Percentiles rank a stretch among this genome's conserved stretches.
Evolutionary conservation across 805 yeast species (phyloP).

Genomic region (Danielozyma ontarioensis): DNA sequence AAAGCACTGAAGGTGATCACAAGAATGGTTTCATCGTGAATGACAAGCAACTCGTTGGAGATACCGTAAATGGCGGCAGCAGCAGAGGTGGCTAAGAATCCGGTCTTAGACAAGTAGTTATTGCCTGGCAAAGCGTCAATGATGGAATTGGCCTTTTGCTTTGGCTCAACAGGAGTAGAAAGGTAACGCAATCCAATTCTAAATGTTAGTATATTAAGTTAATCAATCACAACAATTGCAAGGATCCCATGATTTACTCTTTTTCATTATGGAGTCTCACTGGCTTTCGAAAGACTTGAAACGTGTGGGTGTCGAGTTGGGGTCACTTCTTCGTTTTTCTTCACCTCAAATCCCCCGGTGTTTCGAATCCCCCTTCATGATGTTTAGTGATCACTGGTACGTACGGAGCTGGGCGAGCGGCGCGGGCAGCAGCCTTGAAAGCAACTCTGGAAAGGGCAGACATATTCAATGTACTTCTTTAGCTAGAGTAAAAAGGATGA

Average conservation of each 20-base stretch:
- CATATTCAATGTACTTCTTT: constrained; percentile 19
- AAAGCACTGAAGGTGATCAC: constrained; percentile 77
- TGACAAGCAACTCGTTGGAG: constrained; percentile 85
- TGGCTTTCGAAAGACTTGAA: neutral
- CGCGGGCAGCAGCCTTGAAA: constrained; percentile 36
- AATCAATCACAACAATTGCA: neutral
- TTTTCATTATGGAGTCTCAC: neutral
- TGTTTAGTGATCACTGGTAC: constrained; percentile 11
- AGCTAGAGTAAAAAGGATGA: constrained; percentile 5
- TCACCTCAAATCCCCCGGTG: no score
- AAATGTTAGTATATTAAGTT: constrained; percentile 27
- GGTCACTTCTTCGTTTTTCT: no score
- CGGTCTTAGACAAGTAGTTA: constrained; percentile 84
- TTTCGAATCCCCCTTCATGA: no score
- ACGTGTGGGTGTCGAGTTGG: no score
- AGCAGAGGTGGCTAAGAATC: constrained; percentile 88
- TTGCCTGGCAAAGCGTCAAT: constrained; percentile 92
- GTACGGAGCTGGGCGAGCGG: constrained; percentile 41
- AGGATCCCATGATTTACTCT: neutral
- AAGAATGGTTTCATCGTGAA: constrained; percentile 91
- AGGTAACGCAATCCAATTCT: constrained; percentile 61
- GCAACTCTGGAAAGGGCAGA: constrained; percentile 42
- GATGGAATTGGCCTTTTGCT: constrained; percentile 83
- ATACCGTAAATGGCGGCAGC: constrained; percentile 94
- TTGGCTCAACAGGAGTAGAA: constrained; percentile 76